Conservation (phyloP, 192 early-diverging fungal species). For the Coemansia sp. region DNA sequence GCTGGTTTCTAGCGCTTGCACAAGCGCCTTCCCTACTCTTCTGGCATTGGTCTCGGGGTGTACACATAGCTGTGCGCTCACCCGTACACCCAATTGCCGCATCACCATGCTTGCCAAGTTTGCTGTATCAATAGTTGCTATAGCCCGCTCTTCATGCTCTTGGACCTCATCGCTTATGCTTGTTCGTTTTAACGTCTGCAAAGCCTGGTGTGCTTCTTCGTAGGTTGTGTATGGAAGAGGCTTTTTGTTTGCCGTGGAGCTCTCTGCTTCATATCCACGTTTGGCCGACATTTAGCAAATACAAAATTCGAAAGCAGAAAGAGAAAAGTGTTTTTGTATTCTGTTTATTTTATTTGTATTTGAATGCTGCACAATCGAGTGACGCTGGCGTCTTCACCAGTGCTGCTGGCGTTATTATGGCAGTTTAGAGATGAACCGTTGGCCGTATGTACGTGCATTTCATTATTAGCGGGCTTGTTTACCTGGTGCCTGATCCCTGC, state of each 20-base stretch:
- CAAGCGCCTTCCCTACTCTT: conserved; percentile 5
- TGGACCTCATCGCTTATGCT: conserved; percentile 8
- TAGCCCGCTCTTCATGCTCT: conserved; percentile 13
- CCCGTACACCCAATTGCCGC: conserved; percentile 34
- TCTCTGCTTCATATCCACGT: conserved; percentile 11
- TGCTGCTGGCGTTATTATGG: conserved; percentile 55
- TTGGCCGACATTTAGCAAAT: conserved; percentile 12
- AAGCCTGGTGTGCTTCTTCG: conserved; percentile 25
- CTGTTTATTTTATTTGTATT: not conserved
- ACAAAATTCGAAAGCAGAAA: not conserved
- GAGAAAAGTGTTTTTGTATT: not conserved
- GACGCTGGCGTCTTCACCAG: conserved; percentile 35
- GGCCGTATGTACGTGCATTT: conserved; percentile 66
- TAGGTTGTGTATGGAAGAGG: conserved; percentile 32
- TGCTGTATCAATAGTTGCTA: not conserved
- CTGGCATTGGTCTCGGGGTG: conserved; percentile 30
- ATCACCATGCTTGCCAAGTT: conserved; percentile 13
- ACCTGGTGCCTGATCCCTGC: conserved; percentile 72
- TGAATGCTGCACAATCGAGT: conserved; percentile 31
- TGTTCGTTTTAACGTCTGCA: conserved; percentile 15
- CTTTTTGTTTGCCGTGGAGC: not conserved
- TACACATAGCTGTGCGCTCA: conserved; percentile 27
- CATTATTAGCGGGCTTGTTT: conserved; percentile 64
- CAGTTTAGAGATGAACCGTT: conserved; percentile 69
- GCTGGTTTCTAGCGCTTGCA: conserved; percentile 10